These are phyloP conservation scores for Sextonia rubra DNA, from an alignment of 164 flowering plant genomes.

Conservation along the genomic window DNA sequence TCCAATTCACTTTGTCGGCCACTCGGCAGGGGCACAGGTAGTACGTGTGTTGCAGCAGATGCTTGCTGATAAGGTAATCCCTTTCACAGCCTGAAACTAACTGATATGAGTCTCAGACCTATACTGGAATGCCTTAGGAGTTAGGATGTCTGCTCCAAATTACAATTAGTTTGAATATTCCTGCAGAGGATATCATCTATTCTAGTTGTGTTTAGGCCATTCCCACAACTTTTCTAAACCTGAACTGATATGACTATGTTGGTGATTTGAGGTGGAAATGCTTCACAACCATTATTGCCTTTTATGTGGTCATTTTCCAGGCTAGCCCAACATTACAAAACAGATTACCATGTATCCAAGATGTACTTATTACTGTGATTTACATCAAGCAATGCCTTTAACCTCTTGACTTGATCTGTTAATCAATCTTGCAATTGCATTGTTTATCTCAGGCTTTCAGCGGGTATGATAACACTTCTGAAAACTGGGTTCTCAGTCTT, in stretches of 20 bases:
- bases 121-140: not conserved
- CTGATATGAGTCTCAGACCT: not conserved
- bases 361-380: not conserved
- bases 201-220: not conserved
- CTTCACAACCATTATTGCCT: not conserved
- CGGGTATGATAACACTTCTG: slow-evolving; percentile 79
- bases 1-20: slow-evolving; percentile 96
- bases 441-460: slow-evolving; percentile 55
- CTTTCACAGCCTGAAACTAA: not conserved
- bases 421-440: not conserved
- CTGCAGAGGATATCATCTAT: not conserved
- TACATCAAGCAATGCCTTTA: not conserved
- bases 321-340: not conserved
- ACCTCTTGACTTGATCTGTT: not conserved
- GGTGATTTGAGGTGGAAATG: not conserved
- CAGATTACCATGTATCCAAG: not conserved
- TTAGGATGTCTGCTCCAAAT: not conserved
- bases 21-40: slow-evolving; percentile 99
- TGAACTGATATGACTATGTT: too few species aligned
- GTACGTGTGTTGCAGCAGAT: slow-evolving; percentile 94
- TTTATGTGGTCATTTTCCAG: not conserved
- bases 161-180: not conserved
- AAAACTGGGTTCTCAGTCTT: slow-evolving; percentile 88
- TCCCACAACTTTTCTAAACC: not conserved
- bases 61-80: slow-evolving; percentile 87